Base-by-base conservation (phyloP, 495 filamentous ascomycete species). In the Pyrenula massariospora region DNA sequence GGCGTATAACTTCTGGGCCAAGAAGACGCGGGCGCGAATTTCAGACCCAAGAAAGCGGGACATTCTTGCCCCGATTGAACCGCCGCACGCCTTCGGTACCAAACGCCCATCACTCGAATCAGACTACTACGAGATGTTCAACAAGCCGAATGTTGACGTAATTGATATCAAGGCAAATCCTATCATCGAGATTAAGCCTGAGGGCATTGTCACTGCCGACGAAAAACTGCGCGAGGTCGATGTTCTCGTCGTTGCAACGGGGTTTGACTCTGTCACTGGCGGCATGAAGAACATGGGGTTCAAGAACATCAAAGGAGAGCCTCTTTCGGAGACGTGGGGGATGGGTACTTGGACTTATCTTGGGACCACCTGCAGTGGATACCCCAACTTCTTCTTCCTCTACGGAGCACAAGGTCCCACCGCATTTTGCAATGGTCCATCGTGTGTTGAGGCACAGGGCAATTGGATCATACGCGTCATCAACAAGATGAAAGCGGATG, bases 41-140 rank as follows among this genome's bases (percentile, higher is more conserved):
- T 55, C 67, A 0, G 78, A 84, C 57, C 71, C 78, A 0, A 57
- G 54, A 12, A 70, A 70, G 24, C 60, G 69, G n/a, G 77, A 83
- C 21, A 54, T 81, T 11, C 66, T 86, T n/a, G 80, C 78, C 0
- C 82, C 81, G 0, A 49, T 70, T 12, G 63, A 80, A 50, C 69
- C 68, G 31, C 79, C 75, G 0, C 76, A 84, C 54, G 57, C 68
- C 0, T 82, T 75, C 42, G 83, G 81, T 11, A 64, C 71, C 8
- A 84, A 83, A 61, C 71, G 82, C 0, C 74, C 77, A 1, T 76
- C 70, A 15, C 68, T 85, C 3, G 80, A 84, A 57, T 57, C 67
- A 22, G 65, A 75, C 50, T 85, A 78, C 65, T 84, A 76, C 57
- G 81, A 84, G 58, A 70, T 74, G 36, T 79, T 84, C 66, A 79